These are phyloP conservation scores for Aphanomyces astaci DNA, from an alignment of 352 stramenopile genomes.

Conservation along the genomic window DNA sequence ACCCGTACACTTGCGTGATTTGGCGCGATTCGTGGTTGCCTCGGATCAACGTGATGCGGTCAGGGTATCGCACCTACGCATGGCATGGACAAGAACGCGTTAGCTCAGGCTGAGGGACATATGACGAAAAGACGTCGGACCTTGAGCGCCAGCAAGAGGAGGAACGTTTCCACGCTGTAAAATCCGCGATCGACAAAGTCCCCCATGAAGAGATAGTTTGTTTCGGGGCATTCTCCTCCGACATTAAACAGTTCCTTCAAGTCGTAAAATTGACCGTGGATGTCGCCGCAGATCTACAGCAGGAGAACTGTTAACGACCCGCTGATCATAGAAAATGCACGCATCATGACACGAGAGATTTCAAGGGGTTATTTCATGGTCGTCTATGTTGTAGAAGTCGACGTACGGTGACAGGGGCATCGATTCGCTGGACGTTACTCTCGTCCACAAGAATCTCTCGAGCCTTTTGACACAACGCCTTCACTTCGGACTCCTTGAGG, in stretches of 20 bases:
- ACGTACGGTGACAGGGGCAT: constrained; percentile 97
- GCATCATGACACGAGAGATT: background rate
- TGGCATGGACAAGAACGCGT: constrained; percentile 2
- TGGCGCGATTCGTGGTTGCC: constrained; percentile 98
- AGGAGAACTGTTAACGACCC: constrained; percentile 5
- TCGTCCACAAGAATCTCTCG: constrained; percentile 99
- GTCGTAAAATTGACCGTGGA: constrained; percentile 99
- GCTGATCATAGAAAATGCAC: background rate
- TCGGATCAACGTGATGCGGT: constrained; percentile 98
- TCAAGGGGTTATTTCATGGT: background rate
- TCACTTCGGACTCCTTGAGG: constrained; percentile 97
- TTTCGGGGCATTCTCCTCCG: constrained; percentile 96
- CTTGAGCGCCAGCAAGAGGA: constrained; percentile 97
- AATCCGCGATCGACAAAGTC: constrained; percentile 99
- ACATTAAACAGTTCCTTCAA: constrained; percentile 98
- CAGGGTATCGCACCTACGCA: constrained; percentile 90
- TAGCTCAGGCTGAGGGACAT: background rate
- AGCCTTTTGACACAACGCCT: constrained; percentile 95
- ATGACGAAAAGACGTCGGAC: constrained; percentile 37
- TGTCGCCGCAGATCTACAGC: constrained; percentile 97
- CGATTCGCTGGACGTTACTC: constrained; percentile 98
- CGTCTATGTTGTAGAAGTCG: background rate
- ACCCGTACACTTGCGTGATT: constrained; percentile 99
- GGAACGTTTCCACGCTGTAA: constrained; percentile 99
- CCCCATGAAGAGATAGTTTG: constrained; percentile 99